Evolutionary conservation across 2,329 filamentous ascomycete species (phyloP).

Genomic region (Alternaria consortialis): DNA sequence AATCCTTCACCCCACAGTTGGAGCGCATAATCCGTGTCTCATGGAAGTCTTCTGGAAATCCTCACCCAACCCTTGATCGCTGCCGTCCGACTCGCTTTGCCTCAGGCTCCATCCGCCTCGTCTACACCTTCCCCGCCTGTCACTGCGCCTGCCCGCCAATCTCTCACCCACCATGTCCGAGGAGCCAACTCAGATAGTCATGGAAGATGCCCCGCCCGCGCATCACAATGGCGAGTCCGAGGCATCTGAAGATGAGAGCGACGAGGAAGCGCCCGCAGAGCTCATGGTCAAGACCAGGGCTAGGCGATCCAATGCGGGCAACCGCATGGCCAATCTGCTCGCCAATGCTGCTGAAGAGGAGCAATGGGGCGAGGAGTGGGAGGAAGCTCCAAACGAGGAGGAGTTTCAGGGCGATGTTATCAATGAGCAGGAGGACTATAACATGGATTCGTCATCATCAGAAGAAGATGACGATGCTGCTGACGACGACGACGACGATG

Average conservation of each 20-base stretch:
- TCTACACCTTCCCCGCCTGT: conserved; percentile 35
- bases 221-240: conserved; percentile 25
- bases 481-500: conserved; percentile 81
- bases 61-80: conserved; percentile 32
- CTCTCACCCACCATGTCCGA: conserved; percentile 24
- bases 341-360: conserved; percentile 34
- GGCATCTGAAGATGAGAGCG: conserved; percentile 37
- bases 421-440: conserved; percentile 73
- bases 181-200: conserved; percentile 23
- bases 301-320: conserved; percentile 43
- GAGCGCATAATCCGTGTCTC: conserved; percentile 28
- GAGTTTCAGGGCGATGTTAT: conserved; percentile 61
- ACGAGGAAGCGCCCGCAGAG: conserved; percentile 41
- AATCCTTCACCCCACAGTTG: conserved; percentile 14
- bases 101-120: conserved; percentile 28
- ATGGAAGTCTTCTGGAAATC: conserved; percentile 42
- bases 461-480: conserved; percentile 74
- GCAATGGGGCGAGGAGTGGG: conserved; percentile 64
- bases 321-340: not conserved
- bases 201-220: conserved; percentile 19
- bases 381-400: conserved; percentile 69
- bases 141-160: conserved; percentile 5
- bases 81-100: conserved; percentile 29
- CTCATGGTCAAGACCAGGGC: conserved; percentile 52
- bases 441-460: conserved; percentile 81